Conservation (phyloP, 2,329 filamentous ascomycete genomes). For the Cyclaneusma minus region DNA sequence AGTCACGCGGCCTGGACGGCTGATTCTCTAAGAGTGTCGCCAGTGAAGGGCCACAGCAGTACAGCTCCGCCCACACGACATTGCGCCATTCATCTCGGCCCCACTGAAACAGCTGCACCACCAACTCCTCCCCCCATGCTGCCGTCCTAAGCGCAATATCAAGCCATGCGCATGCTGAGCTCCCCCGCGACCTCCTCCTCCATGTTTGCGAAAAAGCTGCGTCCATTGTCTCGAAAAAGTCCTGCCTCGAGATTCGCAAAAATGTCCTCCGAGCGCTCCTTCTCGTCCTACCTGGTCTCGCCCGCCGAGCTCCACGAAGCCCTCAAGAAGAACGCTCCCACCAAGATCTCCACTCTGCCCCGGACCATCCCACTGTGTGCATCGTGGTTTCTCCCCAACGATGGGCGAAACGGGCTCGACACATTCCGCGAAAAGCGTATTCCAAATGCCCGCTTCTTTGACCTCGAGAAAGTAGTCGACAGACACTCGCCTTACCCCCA, state of each 20-base stretch:
- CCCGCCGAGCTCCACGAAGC: constrained; percentile 70
- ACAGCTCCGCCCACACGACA: too few relatives aligned
- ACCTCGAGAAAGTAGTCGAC: constrained; percentile 85
- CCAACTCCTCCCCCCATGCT: too few relatives aligned
- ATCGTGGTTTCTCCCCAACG: constrained; percentile 93
- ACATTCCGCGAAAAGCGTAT: constrained; percentile 74
- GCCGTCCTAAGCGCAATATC: too few relatives aligned
- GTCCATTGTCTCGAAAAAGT: too few relatives aligned
- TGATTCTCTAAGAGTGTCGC: too few relatives aligned
- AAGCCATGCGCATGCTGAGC: too few relatives aligned
- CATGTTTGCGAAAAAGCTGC: too few relatives aligned
- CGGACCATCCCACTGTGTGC: constrained; percentile 82
- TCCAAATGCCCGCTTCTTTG: constrained; percentile 85
- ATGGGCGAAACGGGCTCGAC: constrained; percentile 64
- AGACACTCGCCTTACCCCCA: constrained; percentile 81
- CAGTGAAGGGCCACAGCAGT: too few relatives aligned
- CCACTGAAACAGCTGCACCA: too few relatives aligned
- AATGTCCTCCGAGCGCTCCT: constrained; percentile 31
- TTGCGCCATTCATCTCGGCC: too few relatives aligned
- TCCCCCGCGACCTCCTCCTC: too few relatives aligned
- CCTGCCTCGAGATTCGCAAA: constrained; percentile 10
- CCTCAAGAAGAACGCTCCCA: constrained; percentile 66
- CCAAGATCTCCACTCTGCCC: constrained; percentile 65
- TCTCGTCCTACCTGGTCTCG: constrained; percentile 75
- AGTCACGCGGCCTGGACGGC: too few relatives aligned